Evolutionary conservation across 2,329 filamentous ascomycete species (phyloP), one percentile per base, ranked within the genome.

Genomic region (Arachnomyces sp.): DNA sequence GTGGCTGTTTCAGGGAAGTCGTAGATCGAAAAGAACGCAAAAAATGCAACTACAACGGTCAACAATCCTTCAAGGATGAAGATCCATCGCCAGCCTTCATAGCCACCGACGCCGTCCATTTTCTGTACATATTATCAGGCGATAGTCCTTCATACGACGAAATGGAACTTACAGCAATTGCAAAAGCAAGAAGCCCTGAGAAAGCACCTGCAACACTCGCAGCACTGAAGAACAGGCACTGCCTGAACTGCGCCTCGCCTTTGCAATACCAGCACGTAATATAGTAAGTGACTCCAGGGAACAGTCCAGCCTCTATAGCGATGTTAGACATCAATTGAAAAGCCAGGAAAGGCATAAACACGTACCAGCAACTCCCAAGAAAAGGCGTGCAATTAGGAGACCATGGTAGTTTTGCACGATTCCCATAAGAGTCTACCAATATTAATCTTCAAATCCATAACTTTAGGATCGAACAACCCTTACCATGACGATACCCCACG

Each of bases 201-300:
- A 76, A 71, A 1, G 68, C 70, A n/a, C 72, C 71, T 1, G 72
- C 70, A 34, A 74, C 52, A 31, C 63, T 66, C 2, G 66, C 65
- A 0, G 69, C 66, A 35, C 63, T 66, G 49, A 71, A 71, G 53
- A 70, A 66, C 1, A 72, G 52, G 4, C 68, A 65, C 31, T 66
- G 59, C 8, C 70, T 58, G 37, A 58, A 55, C 34, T 71, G 68
- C 2, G 62, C 57, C 37, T 67, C 63, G 29, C 58, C 57, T 4
- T 66, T 58, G 2, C 61, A 61, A 37, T 71, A 72, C 63, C 67
- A 72, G 43, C 68, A 53, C 1, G 64, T 66, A 25, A 70, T 60
- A 28, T 70, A 68, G 42, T 67, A 67, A 16, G 59, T 55, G 36
- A 68, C 57, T 16, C 65, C 67, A 7, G 64, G 65, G 42, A 65